Base-by-base conservation (phyloP, 257 asterid species). In the Prunella vulgaris region DNA sequence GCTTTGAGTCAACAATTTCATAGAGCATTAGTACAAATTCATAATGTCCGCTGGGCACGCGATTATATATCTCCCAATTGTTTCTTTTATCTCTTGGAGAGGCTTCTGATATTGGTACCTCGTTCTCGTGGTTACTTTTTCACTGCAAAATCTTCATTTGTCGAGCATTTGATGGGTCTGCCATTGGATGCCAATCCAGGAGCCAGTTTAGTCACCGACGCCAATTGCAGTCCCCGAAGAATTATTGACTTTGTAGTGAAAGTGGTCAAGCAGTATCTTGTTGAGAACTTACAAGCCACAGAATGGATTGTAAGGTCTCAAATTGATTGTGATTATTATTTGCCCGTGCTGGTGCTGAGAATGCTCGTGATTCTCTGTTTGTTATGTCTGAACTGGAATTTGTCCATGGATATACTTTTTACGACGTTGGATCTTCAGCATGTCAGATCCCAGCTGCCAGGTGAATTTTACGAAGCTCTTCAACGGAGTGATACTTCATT, bases 21-120 rank as follows among this genome's bases (percentile, higher is more conserved):
- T 53, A 5, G 17, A 8, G 85, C 91, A 38, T 56, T 88, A 54
- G 71, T 28, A 61, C 82, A 76, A 32, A 75, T 86, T 9, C 82
- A 71, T 32, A 0, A 2, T 7, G 61, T 62, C 5, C 38, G 70
- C 21, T 25, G 80, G 87, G 85, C 3, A 3, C 28, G 3, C 3
- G 84, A 83, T 71, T 81, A 60, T 9, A 82, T 86, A 18, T 76
- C 91, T 28, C 96, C 93, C 0, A 12, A 51, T 32, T 84, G 89
- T 71, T 88, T 88, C 84, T 46, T 83, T 21, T 83, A 83, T 80
- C 84, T 88, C 13, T 38, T 84, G 37, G 96, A 86, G 57, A 84
- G 88, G 15, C 79, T 84, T 3, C 7, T 86, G 66, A 57, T 84
- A n/a, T 10, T 78, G 75, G 80, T 67, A 53, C 85, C 84, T 46